Base-by-base conservation (phyloP, 2,329 filamentous ascomycete genomes). In the Colletotrichum siamense region DNA sequence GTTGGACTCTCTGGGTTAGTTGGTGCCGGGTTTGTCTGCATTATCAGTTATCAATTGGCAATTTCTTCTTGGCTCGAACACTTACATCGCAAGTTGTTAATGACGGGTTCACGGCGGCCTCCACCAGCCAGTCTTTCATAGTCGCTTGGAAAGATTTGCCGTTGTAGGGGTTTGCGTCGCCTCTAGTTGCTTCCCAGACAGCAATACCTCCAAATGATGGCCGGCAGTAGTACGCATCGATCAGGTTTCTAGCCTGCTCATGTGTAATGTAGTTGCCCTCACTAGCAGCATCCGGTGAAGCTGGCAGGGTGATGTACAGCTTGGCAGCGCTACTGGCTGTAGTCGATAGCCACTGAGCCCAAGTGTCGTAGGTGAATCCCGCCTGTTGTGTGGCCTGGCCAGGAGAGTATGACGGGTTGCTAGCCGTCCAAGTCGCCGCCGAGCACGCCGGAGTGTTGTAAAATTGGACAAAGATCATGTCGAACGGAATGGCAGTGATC, bases 391-490 rank as follows among this genome's bases (percentile, higher is more conserved):
- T 73, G 2, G 71, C 8, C 24, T 57, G 65, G 10, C 82, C 83
- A 10, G 80, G 75, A 22, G 75, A 65, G 71, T 83, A 85, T 15
- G 69, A 49, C 6, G 79, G 57, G 77, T 85, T 78, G 34, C 77
- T 80, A 9, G 79, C 79, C 8, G 34, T 63, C 77, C 77, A 78
- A 8, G 75, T 76, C 4, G 75, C 81, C 22, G 84, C 84, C 26
- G 84, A 83, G 77, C 87, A 88, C 32, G 78, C 80, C 0, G 82
- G 81, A 79, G 89, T 89, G 81, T 89, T 89, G 82, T 89, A 89
- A 80, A 88, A 88, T 79, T 89, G 87, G 22, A 88, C 81, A 78
- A 84, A 88, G 9, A 89, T 79, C 64, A 83, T 82, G 77, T 88
- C 86, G 74, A 88, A 88, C 52, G 80, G 75, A 52, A 84, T 81